Evolutionary conservation across 1,284 basidiomycete species (phyloP), one percentile per base, ranked within the genome.

Genomic region (Irpex rosettiformis): DNA sequence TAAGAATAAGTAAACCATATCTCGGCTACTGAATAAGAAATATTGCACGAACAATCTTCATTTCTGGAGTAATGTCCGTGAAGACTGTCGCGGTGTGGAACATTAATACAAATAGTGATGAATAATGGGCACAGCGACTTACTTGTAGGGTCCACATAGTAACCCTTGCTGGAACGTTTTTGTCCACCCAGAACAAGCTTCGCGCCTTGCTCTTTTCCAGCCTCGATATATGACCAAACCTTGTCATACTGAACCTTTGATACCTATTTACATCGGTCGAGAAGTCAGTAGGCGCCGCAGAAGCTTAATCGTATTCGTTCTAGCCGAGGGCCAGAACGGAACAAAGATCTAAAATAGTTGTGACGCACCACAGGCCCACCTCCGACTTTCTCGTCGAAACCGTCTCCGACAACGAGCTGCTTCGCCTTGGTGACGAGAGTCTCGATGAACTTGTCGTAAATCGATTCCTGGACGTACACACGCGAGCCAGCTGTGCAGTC

Each of bases 401-500:
- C 93, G 72, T 92, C 79, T n/a, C 91, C 92, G 56, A 95, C 83
- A 43, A 85, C 81, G 59, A 85, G 82, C 56, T 82, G 79, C 65
- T 89, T 85, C 7, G 89, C 86, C 67, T 86, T 89, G 51, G 77
- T 70, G 18, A 89, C 81, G 52, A 96, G 76, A 49, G 88, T 70
- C 48, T 78, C 72, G 52, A 95, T 67, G 72, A 96, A 96, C 69
- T 87, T 86, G 70, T 95, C 91, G 69, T 94, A 91, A 52, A 94
- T 78, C n/a, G 79, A 80, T 52, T 93, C 86, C 67, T 95, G 93
- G 18, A 93, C 91, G 69, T 91, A 94, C 28, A 94, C 75, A 52
- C 93, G 84, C 33, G 91, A 93, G 43, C 93, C 93, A 37, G 92
- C 92, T 2, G 91, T 94, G 73, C 93, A 95, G 71, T 92, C 91